Evolutionary conservation across 2,329 filamentous ascomycete species (phyloP).

Genomic region (Hirsutella minnesotensis): DNA sequence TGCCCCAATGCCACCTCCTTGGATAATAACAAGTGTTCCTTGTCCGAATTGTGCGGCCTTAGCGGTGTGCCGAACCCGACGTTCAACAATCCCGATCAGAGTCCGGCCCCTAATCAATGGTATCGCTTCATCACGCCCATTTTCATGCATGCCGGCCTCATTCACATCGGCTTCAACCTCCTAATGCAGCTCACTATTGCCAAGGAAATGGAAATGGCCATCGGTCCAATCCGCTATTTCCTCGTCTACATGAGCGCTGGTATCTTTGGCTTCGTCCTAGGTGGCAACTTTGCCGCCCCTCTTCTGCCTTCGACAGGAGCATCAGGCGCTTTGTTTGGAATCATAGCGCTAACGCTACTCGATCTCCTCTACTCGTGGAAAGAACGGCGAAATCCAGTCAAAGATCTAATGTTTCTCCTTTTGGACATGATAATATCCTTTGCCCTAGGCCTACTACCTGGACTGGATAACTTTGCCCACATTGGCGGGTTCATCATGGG

Average conservation of each 20-base stretch:
- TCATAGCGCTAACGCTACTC: slow-evolving; percentile 77
- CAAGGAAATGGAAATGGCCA: slow-evolving; percentile 82
- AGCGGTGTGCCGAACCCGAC: slow-evolving; percentile 56
- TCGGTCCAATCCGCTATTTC: slow-evolving; percentile 78
- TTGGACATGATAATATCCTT: slow-evolving; percentile 84
- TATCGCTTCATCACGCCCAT: slow-evolving; percentile 93
- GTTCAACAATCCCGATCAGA: slow-evolving; percentile 38
- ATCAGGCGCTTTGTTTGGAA: slow-evolving; percentile 82
- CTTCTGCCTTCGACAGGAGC: slow-evolving; percentile 78
- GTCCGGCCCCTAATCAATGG: slow-evolving; percentile 78
- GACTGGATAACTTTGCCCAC: slow-evolving; percentile 93
- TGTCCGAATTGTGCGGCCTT: slow-evolving; percentile 78
- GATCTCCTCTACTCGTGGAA: slow-evolving; percentile 91
- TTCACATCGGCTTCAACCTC: slow-evolving; percentile 95
- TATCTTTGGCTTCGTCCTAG: slow-evolving; percentile 92
- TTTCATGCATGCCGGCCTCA: slow-evolving; percentile 85
- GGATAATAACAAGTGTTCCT: slow-evolving; percentile 45
- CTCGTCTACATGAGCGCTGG: slow-evolving; percentile 84
- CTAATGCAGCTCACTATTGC: slow-evolving; percentile 82
- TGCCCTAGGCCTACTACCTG: slow-evolving; percentile 80
- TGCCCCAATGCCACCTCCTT: slow-evolving; percentile 65
- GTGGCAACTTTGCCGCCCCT: slow-evolving; percentile 81
- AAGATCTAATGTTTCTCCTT: slow-evolving; percentile 78
- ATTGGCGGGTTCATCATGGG: slow-evolving; percentile 95
- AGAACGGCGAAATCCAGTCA: slow-evolving; percentile 61